Evolutionary conservation across 352 stramenopile genomes (phyloP), one percentile per base, ranked within the genome.

Genomic region (Labyrinthula sp.): DNA sequence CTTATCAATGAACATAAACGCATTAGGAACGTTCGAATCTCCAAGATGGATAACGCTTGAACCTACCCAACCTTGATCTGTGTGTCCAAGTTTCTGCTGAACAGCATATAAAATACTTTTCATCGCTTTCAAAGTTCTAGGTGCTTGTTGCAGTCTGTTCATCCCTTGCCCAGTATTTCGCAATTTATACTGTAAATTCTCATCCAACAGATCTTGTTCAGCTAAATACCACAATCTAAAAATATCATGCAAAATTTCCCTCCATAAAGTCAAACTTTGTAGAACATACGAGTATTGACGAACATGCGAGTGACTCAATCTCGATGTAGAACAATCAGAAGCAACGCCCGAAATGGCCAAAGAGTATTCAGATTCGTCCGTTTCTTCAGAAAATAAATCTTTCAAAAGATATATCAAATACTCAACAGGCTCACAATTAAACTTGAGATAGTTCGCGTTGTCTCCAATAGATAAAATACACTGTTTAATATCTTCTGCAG

Each of bases 1-100:
- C 66, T 95, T 95, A 70, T 95, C 85, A 60, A 95, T 94, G 58
- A 95, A 95, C 64, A 89, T 92, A 49, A 95, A 71, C 37, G 83
- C 83, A 48, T 94, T 94, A 9, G 83, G 85, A 22, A 95, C 85
- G 64, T 95, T 95, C 65, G 92, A 85, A 68, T 95, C 85, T 20
- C 85, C 85, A 20, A 95, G 52, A 60, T 95, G 85, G 47, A 95
- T 93, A 10, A 95, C 82, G 54, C 70, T 90, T 5, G 68, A 85
- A 25, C 81, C 82, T 21, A 93, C 71, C 82, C 82, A 92, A 14
- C 43, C 43, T 27, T 52, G 18, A 9, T 48, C 43, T 8, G 38
- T 52, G 12, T 72, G 65, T 21, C 75, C 73, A 10, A 65, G 47
- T 8, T 36, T 29, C 28, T 38, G 40, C 47, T 65, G 59, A 15